Evolutionary conservation across 1,284 basidiomycete species (phyloP).

Genomic region (Cryptococcus jaspeensis): DNA sequence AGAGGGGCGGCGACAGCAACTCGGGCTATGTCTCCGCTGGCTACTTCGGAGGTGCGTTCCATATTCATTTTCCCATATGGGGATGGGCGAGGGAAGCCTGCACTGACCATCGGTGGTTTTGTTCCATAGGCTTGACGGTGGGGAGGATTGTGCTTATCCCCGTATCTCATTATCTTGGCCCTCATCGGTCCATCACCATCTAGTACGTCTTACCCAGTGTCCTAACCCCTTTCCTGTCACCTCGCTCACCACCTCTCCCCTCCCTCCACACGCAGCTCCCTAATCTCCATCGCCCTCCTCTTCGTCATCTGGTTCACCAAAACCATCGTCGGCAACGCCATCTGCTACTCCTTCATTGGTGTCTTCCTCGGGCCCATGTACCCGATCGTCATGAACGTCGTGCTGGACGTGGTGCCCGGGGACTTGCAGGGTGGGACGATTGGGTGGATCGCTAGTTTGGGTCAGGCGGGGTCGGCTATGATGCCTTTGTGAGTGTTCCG

Average conservation of each 20-base stretch:
- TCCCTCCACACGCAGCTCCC: conserved; percentile 19
- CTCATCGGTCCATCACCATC: conserved; percentile 36
- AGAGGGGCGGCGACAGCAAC: conserved; percentile 37
- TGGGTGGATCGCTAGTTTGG: conserved; percentile 62
- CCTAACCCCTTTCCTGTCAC: neutral
- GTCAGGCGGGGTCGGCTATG: conserved; percentile 65
- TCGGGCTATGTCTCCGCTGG: conserved; percentile 44
- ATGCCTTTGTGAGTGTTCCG: conserved; percentile 57
- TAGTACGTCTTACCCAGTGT: too few species aligned
- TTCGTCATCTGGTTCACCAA: conserved; percentile 65
- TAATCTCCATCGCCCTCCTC: conserved; percentile 53
- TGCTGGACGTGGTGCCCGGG: conserved; percentile 56
- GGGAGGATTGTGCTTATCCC: conserved; percentile 45
- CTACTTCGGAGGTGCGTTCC: conserved; percentile 41
- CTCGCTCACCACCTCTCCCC: neutral
- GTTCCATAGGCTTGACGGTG: conserved; percentile 28
- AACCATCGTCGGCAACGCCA: conserved; percentile 60
- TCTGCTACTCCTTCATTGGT: conserved; percentile 62
- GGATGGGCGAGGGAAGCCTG: neutral
- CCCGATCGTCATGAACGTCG: conserved; percentile 58
- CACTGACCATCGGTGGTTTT: conserved; percentile 18
- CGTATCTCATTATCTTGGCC: conserved; percentile 40
- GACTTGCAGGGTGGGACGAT: conserved; percentile 66
- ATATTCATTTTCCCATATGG: neutral
- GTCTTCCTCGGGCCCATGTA: conserved; percentile 59